Percentiles rank a stretch among this genome's conserved stretches.
Conservation (phyloP, 176 grass and related monocot genomes). For the Areca catechu region DNA sequence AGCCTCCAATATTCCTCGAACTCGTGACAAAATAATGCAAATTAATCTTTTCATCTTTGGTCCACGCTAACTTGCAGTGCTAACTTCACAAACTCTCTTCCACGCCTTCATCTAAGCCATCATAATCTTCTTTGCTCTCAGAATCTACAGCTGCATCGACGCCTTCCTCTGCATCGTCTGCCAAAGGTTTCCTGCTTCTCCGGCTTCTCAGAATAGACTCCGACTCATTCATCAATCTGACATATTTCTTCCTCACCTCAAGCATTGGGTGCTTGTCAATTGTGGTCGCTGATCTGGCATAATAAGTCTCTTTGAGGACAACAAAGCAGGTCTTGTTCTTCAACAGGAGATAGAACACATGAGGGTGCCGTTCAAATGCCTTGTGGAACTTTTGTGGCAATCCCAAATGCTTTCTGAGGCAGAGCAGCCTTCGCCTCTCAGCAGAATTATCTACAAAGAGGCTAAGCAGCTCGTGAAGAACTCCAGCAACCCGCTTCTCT, state of each 20-base stretch:
- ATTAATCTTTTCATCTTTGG: too few relatives aligned
- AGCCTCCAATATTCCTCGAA: too few relatives aligned
- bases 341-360: constrained; percentile 71
- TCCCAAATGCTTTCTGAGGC: constrained; percentile 47
- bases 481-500: constrained; percentile 41
- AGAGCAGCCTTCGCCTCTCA: constrained; percentile 52
- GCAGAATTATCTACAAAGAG: constrained; percentile 58
- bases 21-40: too few relatives aligned
- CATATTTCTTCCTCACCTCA: constrained; percentile 47
- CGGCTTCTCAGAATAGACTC: constrained; percentile 33
- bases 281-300: constrained; percentile 25
- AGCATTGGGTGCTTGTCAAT: constrained; percentile 53
- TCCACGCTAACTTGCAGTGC: too few relatives aligned
- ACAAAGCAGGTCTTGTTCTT: constrained; percentile 73
- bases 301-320: constrained; percentile 83
- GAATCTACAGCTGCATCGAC: constrained; percentile 1
- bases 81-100: neutral
- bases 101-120: neutral
- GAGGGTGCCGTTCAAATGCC: constrained; percentile 51
- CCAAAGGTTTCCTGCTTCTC: constrained; percentile 21
- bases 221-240: constrained; percentile 52
- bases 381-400: constrained; percentile 63
- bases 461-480: constrained; percentile 67
- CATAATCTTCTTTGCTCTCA: neutral
- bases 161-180: neutral